A percentile compares a stretch with the other conserved stretches of the same genome.
phyloP scores from a whole-genome alignment of 306 rosid species.

The Prosopis cineraria region DNA sequence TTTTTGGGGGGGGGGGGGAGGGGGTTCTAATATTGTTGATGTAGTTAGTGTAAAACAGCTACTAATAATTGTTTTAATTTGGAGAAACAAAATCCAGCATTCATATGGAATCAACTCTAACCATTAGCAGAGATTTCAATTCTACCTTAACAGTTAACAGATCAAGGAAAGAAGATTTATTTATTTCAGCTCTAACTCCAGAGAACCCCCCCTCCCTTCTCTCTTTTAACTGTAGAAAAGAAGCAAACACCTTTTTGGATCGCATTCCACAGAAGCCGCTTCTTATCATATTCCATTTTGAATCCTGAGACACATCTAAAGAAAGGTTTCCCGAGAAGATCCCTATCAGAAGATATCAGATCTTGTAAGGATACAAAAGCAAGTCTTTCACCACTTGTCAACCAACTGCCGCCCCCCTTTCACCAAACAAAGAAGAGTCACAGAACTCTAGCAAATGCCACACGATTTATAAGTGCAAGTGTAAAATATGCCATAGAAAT shows the following conservation, averaged over 20 bases:
- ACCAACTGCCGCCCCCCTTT: too few relatives aligned
- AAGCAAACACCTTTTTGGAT: background rate
- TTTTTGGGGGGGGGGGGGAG: too few relatives aligned
- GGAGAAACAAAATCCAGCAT: background rate
- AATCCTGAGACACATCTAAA: background rate
- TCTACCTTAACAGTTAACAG: background rate
- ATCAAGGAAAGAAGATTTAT: background rate
- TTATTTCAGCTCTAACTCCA: background rate
- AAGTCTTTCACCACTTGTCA: too few relatives aligned
- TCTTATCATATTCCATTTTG: background rate
- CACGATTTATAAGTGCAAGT: background rate
- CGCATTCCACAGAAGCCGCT: conserved; percentile 10
- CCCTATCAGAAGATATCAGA: background rate
- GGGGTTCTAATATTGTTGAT: background rate
- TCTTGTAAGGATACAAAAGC: too few relatives aligned
- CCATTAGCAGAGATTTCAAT: background rate
- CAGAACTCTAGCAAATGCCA: background rate
- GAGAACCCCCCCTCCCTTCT: background rate
- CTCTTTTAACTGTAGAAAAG: background rate
- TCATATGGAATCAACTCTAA: background rate
- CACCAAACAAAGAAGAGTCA: background rate
- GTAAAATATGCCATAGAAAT: background rate
- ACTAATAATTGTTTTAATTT: background rate
- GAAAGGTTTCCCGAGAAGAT: conserved; percentile 2
- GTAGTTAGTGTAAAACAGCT: background rate